Evolutionary conservation across 805 yeast species (phyloP).

Genomic region (Candida corydali): DNA sequence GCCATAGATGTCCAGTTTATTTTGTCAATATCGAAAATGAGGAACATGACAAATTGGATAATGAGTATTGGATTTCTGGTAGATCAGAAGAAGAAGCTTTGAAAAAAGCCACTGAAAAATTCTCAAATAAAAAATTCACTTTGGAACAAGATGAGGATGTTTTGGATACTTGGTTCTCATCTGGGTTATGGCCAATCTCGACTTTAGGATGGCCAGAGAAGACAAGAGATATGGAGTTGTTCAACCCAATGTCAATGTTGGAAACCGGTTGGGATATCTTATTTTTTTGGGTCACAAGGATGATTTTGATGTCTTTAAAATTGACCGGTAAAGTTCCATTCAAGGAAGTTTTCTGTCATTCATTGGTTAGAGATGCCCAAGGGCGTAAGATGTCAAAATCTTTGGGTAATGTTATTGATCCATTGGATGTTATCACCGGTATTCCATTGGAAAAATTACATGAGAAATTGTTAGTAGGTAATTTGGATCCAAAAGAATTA

Average conservation of each 20-base stretch:
- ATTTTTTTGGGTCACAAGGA: slow-evolving; percentile 98
- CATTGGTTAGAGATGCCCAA: slow-evolving; percentile 97
- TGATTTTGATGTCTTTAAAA: slow-evolving; percentile 88
- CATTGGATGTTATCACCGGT: slow-evolving; percentile 90
- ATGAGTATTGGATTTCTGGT: slow-evolving; percentile 88
- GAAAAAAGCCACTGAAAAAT: slow-evolving; percentile 70
- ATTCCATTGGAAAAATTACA: slow-evolving; percentile 76
- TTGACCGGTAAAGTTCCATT: slow-evolving; percentile 90
- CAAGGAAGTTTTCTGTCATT: slow-evolving; percentile 96
- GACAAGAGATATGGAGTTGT: slow-evolving; percentile 67
- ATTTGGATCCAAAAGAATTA: slow-evolving; percentile 84
- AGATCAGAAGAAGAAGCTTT: slow-evolving; percentile 79
- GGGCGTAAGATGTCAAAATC: slow-evolving; percentile 99
- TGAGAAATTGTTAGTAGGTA: slow-evolving; percentile 72
- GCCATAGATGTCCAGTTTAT: slow-evolving; percentile 97
- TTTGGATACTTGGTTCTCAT: slow-evolving; percentile 97
- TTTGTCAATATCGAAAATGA: slow-evolving; percentile 78
- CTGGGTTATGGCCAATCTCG: slow-evolving; percentile 97
- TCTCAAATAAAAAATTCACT: slow-evolving; percentile 64
- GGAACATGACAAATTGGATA: slow-evolving; percentile 58
- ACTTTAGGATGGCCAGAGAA: slow-evolving; percentile 94
- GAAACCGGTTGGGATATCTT: slow-evolving; percentile 99
- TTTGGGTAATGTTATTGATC: slow-evolving; percentile 94
- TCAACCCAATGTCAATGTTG: slow-evolving; percentile 88
- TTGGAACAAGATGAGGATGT: slow-evolving; percentile 97